Evolutionary conservation across 2,329 filamentous ascomycete genomes (phyloP).

Genomic region (Cercospora zeae-maydis): DNA sequence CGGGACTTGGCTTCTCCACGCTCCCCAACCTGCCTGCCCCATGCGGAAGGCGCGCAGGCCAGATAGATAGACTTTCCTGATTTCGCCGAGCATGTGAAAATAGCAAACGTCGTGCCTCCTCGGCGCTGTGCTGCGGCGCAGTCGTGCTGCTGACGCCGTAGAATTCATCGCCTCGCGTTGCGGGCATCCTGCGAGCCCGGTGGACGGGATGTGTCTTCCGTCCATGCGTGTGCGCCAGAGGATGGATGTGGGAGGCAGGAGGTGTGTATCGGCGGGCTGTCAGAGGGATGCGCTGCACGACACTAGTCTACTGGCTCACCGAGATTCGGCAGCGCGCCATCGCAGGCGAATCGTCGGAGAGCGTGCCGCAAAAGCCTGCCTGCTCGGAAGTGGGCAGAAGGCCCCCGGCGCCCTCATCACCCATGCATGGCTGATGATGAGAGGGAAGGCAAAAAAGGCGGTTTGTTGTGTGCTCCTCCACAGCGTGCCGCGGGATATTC

Average conservation of each 20-base stretch:
- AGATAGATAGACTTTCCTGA: constrained; percentile 10
- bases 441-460: background rate
- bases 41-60: background rate
- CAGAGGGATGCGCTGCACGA: background rate
- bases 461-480: background rate
- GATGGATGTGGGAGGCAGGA: no score
- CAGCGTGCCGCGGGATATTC: constrained; percentile 1
- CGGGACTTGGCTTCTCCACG: constrained; percentile 5
- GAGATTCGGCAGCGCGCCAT: background rate
- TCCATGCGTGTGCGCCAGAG: no score
- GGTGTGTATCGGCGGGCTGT: background rate
- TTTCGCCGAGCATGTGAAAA: constrained; percentile 11
- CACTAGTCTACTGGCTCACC: background rate
- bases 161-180: background rate
- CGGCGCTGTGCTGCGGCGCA: background rate
- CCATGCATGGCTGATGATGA: background rate
- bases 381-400: background rate
- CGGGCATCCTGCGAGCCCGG: background rate
- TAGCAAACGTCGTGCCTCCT: background rate
- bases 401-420: background rate
- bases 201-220: background rate
- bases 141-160: background rate
- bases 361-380: background rate
- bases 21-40: background rate
- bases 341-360: background rate